These are phyloP conservation scores for Paragyromitra xinjiangensis DNA, from an alignment of 495 filamentous ascomycete genomes.

Conservation along the genomic window DNA sequence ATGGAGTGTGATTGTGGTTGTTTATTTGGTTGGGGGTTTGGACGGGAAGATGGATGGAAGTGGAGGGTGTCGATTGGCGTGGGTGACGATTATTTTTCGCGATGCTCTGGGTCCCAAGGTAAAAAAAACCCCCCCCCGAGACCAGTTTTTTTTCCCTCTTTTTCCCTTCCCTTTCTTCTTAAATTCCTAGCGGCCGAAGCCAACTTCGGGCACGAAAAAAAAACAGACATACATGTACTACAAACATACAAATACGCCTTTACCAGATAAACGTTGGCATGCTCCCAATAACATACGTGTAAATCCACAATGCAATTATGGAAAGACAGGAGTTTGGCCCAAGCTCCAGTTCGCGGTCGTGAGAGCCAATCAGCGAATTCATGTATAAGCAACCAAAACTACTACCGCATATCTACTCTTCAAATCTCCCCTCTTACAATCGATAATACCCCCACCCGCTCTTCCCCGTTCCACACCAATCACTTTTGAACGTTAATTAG, in stretches of 20 bases:
- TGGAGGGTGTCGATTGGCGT: constrained; percentile 17
- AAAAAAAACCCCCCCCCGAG: constrained; percentile 10
- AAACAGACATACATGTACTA: not conserved
- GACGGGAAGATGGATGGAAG: constrained; percentile 16
- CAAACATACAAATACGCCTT: not conserved
- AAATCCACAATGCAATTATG: not conserved
- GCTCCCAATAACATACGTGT: not conserved
- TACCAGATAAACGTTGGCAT: not conserved
- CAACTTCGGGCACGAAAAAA: not conserved
- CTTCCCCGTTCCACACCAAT: constrained; percentile 1
- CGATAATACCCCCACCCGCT: constrained; percentile 1
- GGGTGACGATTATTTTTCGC: constrained; percentile 35
- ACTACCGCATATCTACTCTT: constrained; percentile 21
- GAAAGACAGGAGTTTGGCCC: not conserved
- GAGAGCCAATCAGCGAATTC: constrained; percentile 39
- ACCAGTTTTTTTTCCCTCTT: constrained; percentile 9
- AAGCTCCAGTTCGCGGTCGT: constrained; percentile 1
- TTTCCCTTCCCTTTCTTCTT: not conserved
- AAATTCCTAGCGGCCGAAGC: not conserved
- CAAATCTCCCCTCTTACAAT: constrained; percentile 18
- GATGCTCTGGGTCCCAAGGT: constrained; percentile 35
- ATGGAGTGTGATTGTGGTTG: constrained; percentile 46
- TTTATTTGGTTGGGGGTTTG: constrained; percentile 46
- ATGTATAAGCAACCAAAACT: constrained; percentile 44
- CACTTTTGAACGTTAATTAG: constrained; percentile 11